Base-by-base conservation (phyloP, 2,329 filamentous ascomycete species). In the Apiospora phragmitis region DNA sequence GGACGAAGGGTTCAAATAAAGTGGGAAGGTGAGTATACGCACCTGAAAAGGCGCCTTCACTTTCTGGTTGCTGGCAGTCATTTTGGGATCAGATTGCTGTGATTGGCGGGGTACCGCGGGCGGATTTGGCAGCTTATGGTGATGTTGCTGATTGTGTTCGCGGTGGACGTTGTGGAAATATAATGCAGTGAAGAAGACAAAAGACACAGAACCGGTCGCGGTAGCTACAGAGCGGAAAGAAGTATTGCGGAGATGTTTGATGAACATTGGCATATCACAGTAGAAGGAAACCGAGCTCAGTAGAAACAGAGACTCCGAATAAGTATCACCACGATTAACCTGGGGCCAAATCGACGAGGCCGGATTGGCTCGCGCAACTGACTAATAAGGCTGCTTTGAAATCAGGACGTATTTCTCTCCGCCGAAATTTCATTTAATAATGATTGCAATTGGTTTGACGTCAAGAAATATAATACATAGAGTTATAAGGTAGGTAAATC, bases 1-100 rank as follows among this genome's bases (percentile, higher is more conserved):
- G 38, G 42, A 26, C 12, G 65, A 45, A 6, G 55, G 21, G 11
- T 12, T 38, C 24, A 32, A 62, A 62, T 21, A n/a, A 38, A 32
- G 9, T n/a, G 55, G 29, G 32, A 38, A 9, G 43, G 29, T 42
- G 32, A 65, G 35, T 38, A 67, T 59, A 80, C 78, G 69, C 72
- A 80, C 78, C 78, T 80, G 77, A 68, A 80, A 80, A 68, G 79
- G 78, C 67, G 77, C 78, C 74, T 80, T 80, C 74, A 78, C 72
- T 75, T 77, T 75, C 67, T 74, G 78, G 70, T 77, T 75, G 55
- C 32, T 5, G 65, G 73, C 69, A 12, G 77, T 72, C 78, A 79
- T 80, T 41, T 73, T 77, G 72, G 42, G 41, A 42, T 51, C 72
- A 65, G 71, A 68, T 43, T 29, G 55, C 55, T 62, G 51, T 43